These are phyloP conservation scores for Ophiostoma ulmi DNA, from an alignment of 2,329 filamentous ascomycete species.

Conservation along the genomic window DNA sequence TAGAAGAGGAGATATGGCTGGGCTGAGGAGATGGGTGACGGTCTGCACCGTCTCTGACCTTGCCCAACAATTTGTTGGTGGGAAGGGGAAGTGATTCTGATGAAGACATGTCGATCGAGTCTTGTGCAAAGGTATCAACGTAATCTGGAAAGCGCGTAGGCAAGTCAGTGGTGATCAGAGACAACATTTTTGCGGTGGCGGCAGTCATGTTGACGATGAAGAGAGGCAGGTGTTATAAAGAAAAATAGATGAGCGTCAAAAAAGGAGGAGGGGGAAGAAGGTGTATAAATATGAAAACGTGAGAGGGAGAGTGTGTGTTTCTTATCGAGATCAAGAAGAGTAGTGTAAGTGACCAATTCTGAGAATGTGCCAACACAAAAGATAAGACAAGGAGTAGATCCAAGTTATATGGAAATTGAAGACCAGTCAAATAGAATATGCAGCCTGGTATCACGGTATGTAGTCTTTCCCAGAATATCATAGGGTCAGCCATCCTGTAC, in stretches of 20 bases:
- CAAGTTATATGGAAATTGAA: not conserved
- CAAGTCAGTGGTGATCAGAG: conserved; percentile 34
- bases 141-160: conserved; percentile 35
- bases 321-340: not conserved
- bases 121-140: conserved; percentile 33
- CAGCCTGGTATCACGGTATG: not conserved
- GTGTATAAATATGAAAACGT: not conserved
- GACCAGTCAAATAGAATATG: not conserved
- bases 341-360: not conserved
- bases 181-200: conserved; percentile 29
- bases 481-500: not conserved
- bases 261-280: not conserved
- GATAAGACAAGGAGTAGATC: not conserved
- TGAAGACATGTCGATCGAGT: conserved; percentile 33
- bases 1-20: conserved; percentile 70
- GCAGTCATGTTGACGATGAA: not conserved
- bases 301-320: not conserved
- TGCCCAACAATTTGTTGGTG: conserved; percentile 32
- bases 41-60: conserved; percentile 36
- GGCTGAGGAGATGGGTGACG: conserved; percentile 82
- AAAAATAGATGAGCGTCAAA: too few relatives aligned
- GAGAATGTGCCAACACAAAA: not conserved
- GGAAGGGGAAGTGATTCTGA: conserved; percentile 25
- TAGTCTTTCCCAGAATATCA: not conserved
- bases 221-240: not conserved